Evolutionary conservation across 139 green algal genomes (phyloP).

Genomic region (Chlamydomonas eustigma): DNA sequence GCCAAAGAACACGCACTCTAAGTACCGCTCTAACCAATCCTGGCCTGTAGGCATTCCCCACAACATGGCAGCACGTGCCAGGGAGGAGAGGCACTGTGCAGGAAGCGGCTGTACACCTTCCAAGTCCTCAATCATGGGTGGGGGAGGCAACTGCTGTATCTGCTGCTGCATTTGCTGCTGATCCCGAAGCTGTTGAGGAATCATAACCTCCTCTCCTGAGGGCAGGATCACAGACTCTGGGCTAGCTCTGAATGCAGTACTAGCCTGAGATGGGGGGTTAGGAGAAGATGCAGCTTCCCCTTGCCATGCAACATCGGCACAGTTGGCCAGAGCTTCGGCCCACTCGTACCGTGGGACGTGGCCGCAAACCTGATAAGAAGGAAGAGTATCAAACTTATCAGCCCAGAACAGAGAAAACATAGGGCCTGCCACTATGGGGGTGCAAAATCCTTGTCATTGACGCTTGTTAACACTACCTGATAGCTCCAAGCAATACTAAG

Average conservation of each 20-base stretch:
- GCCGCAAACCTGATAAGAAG: background rate
- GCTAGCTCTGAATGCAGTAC: background rate
- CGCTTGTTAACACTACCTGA: background rate
- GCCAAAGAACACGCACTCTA: background rate
- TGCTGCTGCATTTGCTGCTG: background rate
- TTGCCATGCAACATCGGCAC: background rate
- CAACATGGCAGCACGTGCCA: background rate
- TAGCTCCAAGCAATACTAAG: background rate
- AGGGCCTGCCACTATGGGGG: too few relatives aligned
- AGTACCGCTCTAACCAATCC: background rate
- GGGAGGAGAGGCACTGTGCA: constrained; percentile 2
- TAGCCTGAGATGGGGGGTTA: too few relatives aligned
- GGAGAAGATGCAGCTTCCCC: too few relatives aligned
- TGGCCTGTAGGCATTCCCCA: background rate
- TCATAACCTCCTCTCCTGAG: constrained; percentile 1
- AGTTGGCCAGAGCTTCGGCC: background rate
- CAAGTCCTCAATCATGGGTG: background rate
- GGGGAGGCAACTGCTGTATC: background rate
- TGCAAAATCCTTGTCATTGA: too few relatives aligned
- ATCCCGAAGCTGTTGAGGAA: background rate
- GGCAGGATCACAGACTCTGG: background rate
- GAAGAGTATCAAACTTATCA: too few relatives aligned
- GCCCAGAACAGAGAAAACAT: too few relatives aligned
- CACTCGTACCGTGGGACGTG: background rate
- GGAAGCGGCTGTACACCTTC: constrained; percentile 3